Evolutionary conservation across 495 filamentous ascomycete genomes (phyloP), one percentile per base, ranked within the genome.

Genomic region (Amniculicola lignicola): DNA sequence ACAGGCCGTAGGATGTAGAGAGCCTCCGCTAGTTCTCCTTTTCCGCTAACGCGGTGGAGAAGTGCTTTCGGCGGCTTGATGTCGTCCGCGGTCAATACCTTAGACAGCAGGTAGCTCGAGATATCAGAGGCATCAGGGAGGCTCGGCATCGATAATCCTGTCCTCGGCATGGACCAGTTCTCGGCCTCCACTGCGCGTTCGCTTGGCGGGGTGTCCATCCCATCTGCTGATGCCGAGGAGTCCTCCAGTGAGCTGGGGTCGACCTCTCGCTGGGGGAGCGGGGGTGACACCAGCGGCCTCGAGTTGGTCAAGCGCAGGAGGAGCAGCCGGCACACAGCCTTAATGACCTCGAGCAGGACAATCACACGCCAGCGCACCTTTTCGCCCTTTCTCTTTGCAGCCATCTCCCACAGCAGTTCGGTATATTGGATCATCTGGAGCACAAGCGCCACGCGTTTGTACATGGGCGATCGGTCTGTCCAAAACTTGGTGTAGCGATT

Each of bases 151-250:
- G 80, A 83, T 41, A 95, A 74, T 6, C 89, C 89, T 0, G 93
- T 98, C 58, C 93, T 82, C 23, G 91, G 91, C 93, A 98, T 98
- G n/a, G 79, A 86, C 87, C 91, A 98, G 63, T 77, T 75, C 45
- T 78, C 74, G 33, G 61, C 53, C 72, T 79, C 44, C 58, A 72
- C 38, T 66, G 71, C 59, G 4, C 69, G 67, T 22, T 79, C 79
- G 43, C 64, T 76, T 28, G 71, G 68, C 12, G 75, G 75, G 4
- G 74, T 75, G 16, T 79, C 69, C 68, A 61, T 55, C 9, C 59
- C 55, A 33, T 67, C 49, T 15, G 48, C 35, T 12, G 57, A 54
- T 14, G 62, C 47, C 16, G 65, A 55, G 1, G 67, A 67, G 29
- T 81, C 75, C 33, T 88, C 84, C 18, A 81, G 75, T 2, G 81